These are phyloP conservation scores for Vitis hybrid DNA, from an alignment of 177 flowering plant species.

Conservation along the genomic window DNA sequence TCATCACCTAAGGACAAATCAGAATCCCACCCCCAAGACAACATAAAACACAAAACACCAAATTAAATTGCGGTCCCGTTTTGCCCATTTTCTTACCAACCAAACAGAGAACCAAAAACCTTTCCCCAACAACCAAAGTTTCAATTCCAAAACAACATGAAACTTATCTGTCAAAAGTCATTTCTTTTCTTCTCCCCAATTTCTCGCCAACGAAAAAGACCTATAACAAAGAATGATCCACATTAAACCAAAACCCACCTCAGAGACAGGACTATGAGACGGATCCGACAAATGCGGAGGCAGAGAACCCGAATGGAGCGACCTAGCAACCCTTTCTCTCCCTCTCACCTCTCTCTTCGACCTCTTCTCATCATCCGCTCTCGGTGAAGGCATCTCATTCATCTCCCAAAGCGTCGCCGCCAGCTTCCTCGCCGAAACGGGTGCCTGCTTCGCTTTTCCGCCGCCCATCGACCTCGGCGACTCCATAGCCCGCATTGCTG, in stretches of 20 bases:
- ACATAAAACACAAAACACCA: not conserved
- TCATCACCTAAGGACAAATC: too few species aligned
- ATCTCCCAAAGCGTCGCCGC: conserved; percentile 99
- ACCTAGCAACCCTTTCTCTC: conserved; percentile 37
- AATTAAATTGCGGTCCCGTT: not conserved
- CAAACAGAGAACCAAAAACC: not conserved
- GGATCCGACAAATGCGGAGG: conserved; percentile 95
- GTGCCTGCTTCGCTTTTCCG: conserved; percentile 26
- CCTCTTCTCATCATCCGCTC: conserved; percentile 28
- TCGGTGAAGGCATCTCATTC: conserved; percentile 71
- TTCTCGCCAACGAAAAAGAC: too few species aligned
- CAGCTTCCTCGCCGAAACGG: conserved; percentile 86
- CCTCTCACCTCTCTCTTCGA: conserved; percentile 30
- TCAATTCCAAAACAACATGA: too few species aligned
- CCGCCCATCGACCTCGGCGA: conserved; percentile 39
- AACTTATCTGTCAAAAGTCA: too few species aligned
- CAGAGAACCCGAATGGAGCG: conserved; percentile 53
- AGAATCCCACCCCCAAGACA: too few species aligned
- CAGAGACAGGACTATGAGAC: conserved; percentile 81
- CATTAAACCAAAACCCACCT: conserved; percentile 38
- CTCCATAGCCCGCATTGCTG: conserved; percentile 29
- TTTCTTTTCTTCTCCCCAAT: too few species aligned
- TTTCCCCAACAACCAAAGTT: not conserved
- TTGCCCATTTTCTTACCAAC: not conserved
- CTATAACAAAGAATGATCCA: not conserved